Evolutionary conservation across 2,329 filamentous ascomycete genomes (phyloP).

Genomic region (Leptographium wingfieldii): DNA sequence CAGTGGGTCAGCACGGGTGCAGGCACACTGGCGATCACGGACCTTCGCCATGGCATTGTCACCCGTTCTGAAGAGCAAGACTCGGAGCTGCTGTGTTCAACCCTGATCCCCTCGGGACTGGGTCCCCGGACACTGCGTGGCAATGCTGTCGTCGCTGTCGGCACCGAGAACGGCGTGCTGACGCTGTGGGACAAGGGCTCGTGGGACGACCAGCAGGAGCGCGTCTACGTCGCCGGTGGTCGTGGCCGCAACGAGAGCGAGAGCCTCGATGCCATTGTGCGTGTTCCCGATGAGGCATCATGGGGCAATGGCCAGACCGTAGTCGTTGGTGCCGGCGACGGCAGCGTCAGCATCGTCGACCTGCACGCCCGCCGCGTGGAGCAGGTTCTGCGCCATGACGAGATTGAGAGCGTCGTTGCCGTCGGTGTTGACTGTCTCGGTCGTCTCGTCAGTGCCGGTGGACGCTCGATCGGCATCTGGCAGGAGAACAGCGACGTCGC

Average conservation of each 20-base stretch:
- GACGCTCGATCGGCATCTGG: constrained; percentile 82
- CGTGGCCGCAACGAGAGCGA: constrained; percentile 47
- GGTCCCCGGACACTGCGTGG: constrained; percentile 51
- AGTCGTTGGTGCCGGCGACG: constrained; percentile 71
- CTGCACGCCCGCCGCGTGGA: constrained; percentile 62
- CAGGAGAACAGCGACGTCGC: constrained; percentile 46
- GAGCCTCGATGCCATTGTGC: constrained; percentile 64
- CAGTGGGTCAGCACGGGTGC: constrained; percentile 93
- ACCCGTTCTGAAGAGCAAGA: constrained; percentile 90
- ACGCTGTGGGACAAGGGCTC: constrained; percentile 89
- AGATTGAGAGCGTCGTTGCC: constrained; percentile 72
- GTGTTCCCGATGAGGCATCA: constrained; percentile 58
- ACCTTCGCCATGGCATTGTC: constrained; percentile 74
- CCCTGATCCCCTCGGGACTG: constrained; percentile 60
- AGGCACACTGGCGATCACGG: constrained; percentile 80
- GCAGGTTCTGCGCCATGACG: constrained; percentile 61
- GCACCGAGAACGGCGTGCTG: constrained; percentile 63
- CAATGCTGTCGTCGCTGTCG: constrained; percentile 66
- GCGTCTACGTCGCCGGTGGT: constrained; percentile 61
- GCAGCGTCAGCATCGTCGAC: constrained; percentile 63
- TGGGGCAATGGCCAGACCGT: constrained; percentile 53
- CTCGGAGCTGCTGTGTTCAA: constrained; percentile 75
- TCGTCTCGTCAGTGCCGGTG: constrained; percentile 81
- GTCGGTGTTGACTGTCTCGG: constrained; percentile 76
- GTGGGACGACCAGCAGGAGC: constrained; percentile 92